Base-by-base conservation (phyloP, 306 rosid genomes). In the Begonia loranthoides region DNA sequence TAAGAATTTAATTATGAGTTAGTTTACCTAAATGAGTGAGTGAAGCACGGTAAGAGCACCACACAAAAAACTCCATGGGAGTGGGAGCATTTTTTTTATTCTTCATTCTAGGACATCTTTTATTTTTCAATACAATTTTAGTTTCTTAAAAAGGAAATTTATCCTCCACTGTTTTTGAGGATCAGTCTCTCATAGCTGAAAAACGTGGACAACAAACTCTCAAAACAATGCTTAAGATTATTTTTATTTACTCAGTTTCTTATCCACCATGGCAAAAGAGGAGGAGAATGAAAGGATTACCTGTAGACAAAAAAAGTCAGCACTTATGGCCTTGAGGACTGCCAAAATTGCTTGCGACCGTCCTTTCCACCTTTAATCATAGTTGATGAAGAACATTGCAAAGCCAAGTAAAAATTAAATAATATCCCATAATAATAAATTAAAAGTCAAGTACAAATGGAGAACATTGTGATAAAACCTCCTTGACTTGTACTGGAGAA, bases 271-370 rank as follows among this genome's bases (percentile, higher is more conserved):
- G 15, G 16, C 9, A 45, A 36, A 41, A 6, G 11, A 13, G 10
- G 8, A 10, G 49, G 17, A n/a, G 41, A 51, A 55, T 24, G 6
- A 43, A 56, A 14, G 46, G 56, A 54, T 28, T 7, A 79, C 94
- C 93, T 88, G 95, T 22, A 84, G 75, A 73, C 95, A 89, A 67
- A 89, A 79, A 71, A 89, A 84, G 69, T 88, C 87, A 58, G 93
- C 87, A 52, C 75, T 72, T 21, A 88, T 51, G 64, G 66, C 70
- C 74, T 70, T 79, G 54, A 89, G 79, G 68, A 77, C 72, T 5
- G 62, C 49, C 60, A 81, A 69, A 73, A 84, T 62, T 15, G 93
- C 62, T 21, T 67, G 77, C 0, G 95, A 89, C 46, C 97, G 97
- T 61, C 59, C 66, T 62, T 79, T 82, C 95, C 97, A 89, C 70